These are phyloP conservation scores for Helotiales sp. DNA, from an alignment of 2,329 filamentous ascomycete genomes.

Conservation along the genomic window DNA sequence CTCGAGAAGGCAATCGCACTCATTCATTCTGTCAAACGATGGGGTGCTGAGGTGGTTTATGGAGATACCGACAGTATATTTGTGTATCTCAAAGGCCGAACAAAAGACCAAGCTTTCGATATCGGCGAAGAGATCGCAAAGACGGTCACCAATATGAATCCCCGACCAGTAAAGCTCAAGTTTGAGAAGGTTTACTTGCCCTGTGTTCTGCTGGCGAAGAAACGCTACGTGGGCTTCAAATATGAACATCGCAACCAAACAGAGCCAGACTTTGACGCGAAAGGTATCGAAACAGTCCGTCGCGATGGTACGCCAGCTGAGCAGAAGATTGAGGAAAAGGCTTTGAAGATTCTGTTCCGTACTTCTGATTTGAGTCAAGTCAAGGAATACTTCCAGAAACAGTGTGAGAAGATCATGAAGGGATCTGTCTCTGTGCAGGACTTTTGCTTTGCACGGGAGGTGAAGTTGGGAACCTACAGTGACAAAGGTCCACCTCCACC, in stretches of 20 bases:
- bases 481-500: conserved; percentile 79
- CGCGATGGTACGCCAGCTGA: conserved; percentile 93
- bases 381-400: conserved; percentile 84
- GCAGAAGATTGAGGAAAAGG: conserved; percentile 95
- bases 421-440: conserved; percentile 88
- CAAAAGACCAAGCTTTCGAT: conserved; percentile 83
- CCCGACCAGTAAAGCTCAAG: conserved; percentile 89
- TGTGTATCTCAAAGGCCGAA: conserved; percentile 83
- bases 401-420: conserved; percentile 90
- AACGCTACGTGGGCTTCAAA: conserved; percentile 97
- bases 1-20: conserved; percentile 90
- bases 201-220: conserved; percentile 91
- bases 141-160: conserved; percentile 85
- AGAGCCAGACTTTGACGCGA: conserved; percentile 91
- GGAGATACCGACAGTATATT: conserved; percentile 97
- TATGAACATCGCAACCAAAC: conserved; percentile 78
- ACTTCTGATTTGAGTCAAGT: conserved; percentile 86
- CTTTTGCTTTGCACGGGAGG: conserved; percentile 93
- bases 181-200: conserved; percentile 99
- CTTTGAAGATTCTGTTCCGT: conserved; percentile 84
- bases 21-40: conserved; percentile 83
- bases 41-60: conserved; percentile 96
- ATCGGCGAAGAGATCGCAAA: conserved; percentile 92
- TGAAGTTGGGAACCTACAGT: conserved; percentile 85
- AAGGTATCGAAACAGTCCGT: conserved; percentile 96